Evolutionary conservation across 192 early-diverging fungal genomes (phyloP).

Genomic region (Oehlia diaphana): DNA sequence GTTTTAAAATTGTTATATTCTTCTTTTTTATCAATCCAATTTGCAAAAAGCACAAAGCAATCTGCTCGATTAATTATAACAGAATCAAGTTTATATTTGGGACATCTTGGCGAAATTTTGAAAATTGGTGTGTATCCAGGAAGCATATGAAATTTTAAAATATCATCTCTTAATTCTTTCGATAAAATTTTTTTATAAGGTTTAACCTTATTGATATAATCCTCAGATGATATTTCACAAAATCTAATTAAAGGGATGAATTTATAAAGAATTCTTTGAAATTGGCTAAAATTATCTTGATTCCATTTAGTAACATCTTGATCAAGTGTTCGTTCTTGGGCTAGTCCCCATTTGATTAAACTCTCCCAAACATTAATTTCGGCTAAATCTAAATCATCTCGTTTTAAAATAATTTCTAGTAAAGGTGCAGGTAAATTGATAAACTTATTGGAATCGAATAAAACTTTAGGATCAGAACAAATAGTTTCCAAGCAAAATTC

Average conservation of each 20-base stretch:
- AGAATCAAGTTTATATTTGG: not conserved
- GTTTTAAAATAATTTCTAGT: not conserved
- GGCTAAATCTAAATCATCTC: not conserved
- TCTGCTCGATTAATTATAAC: not conserved
- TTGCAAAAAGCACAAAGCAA: not conserved
- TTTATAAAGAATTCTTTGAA: not conserved
- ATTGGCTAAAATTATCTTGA: not conserved
- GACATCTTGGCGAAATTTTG: not conserved
- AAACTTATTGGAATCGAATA: not conserved
- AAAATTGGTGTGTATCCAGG: not conserved
- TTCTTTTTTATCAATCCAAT: not conserved
- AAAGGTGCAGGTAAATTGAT: not conserved
- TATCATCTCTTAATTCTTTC: not conserved
- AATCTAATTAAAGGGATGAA: not conserved
- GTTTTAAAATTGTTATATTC: not conserved
- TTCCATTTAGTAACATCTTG: not conserved
- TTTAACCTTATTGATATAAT: not conserved
- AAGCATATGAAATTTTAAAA: not conserved
- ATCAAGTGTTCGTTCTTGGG: not conserved
- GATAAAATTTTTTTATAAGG: not conserved
- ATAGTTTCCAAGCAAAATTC: not conserved
- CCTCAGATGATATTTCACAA: not conserved
- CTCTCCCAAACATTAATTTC: not conserved
- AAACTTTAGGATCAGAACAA: not conserved
- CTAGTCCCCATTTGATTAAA: not conserved